Base-by-base conservation (phyloP, 176 grass and related monocot species). In the Oryza longistaminata region DNA sequence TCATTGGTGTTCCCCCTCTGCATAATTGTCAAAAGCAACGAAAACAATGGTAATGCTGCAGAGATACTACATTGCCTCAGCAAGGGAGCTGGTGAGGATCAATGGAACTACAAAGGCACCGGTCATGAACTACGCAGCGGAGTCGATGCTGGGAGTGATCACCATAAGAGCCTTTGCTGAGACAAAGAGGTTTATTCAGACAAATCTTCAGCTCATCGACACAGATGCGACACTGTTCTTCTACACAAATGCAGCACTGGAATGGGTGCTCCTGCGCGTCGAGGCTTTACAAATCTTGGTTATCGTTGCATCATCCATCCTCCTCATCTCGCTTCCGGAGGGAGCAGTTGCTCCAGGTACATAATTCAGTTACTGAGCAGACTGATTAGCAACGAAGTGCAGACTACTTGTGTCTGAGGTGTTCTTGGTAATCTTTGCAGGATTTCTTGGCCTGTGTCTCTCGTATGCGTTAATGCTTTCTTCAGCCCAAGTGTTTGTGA, bases 51-150 rank as follows among this genome's bases (percentile, higher is more conserved):
- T 29, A 45, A 29, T 85, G 42, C 68, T 84, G 34, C 78, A 98
- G 96, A 91, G 91, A 77, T 98, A 93, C 82, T 98, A 98, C 77
- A 93, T 98, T 78, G 80, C 96, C 22, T 95, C 93, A 0, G 88
- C 96, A 3, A 93, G 96, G 66, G 96, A 98, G 76, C 78, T 98
- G 42, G 96, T 95, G 68, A 88, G 93, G 68, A 98, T 93, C 91
- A 91, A 95, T 15, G 90, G 96, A 25, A 98, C 93, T 3, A 95
- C 93, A 25, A 98, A 98, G 77, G 93, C 96, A 3, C 96, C 91
- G 2, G 85, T 98, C n/a, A 93, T 98, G 82, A 93, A 93, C 82
- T 91, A 85, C 1, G 81, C 86, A 8, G 89, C 87, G 15, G 93
- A 98, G 70, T 98, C 96, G 6, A 95, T 93, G 91, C 76, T 93